Evolutionary conservation across 768 basidiomycete species (phyloP), one percentile per base, ranked within the genome.

Genomic region (Clavulina sp.): DNA sequence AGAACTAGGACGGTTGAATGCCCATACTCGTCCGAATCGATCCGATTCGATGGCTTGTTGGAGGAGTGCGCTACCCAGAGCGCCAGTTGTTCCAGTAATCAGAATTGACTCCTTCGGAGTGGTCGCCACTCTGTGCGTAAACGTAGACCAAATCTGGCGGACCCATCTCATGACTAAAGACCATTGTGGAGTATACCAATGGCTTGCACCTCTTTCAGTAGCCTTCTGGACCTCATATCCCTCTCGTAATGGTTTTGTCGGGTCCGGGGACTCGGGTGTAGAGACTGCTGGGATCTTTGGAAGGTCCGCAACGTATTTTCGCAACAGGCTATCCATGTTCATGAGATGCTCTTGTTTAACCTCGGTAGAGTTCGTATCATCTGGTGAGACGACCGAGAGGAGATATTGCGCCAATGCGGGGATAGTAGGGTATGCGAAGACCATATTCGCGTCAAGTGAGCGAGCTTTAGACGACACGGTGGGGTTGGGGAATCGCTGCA

Each of bases 381-480:
- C n/a, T 9, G 43, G 9, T 16, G 43, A 46, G 26, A 46, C 13
- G 13, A 24, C 13, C 13, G 43, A 46, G 26, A 24, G 43, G 41
- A 51, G 7, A 2, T 7, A 48, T 29, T 51, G 7, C 9, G 51
- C 7, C 16, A 52, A 21, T 5, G 18, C 9, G 1, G 16, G n/a
- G 38, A 54, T 54, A 5, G 53, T 54, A 18, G 53, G 53, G 18
- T 41, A 16, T 9, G 33, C 29, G 26, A 44, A 54, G 1, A 54
- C 36, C 4, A 62, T 33, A 4, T 51, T 19, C 5, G 55, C 52
- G n/a, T 61, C 63, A 3, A 72, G 56, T n/a, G n/a, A n/a, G n/a
- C n/a, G n/a, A n/a, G n/a, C n/a, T n/a, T n/a, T n/a, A n/a, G n/a
- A n/a, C n/a, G n/a, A n/a, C n/a, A n/a, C n/a, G n/a, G n/a, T n/a